Percentiles rank a stretch among this genome's conserved stretches.
Conservation (phyloP, 352 stramenopile genomes). For the Blastocystis sp. region DNA sequence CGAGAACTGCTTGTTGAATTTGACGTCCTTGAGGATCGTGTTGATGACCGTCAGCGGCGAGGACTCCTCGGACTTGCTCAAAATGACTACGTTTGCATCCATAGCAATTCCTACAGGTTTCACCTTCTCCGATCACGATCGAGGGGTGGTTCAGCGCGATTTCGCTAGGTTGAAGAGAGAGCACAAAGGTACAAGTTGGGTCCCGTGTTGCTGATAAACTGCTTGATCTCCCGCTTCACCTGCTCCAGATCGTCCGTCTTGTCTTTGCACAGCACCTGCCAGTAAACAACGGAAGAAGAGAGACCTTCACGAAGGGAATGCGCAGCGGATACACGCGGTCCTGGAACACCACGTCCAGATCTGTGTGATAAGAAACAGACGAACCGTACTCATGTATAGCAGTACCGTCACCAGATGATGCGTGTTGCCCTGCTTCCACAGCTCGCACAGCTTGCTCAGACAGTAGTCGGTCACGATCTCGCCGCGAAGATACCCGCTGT, state of each 20-base stretch:
- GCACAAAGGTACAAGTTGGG: not conserved
- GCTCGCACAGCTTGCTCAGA: not conserved
- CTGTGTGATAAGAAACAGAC: not conserved
- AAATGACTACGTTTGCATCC: not conserved
- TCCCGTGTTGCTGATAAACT: not conserved
- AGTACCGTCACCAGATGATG: slow-evolving; percentile 33
- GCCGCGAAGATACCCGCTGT: slow-evolving; percentile 23
- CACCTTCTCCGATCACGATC: not conserved
- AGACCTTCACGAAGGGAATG: slow-evolving; percentile 2
- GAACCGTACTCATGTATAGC: not conserved
- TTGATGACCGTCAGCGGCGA: not conserved
- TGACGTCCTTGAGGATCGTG: slow-evolving; percentile 25
- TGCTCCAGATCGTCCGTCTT: not conserved
- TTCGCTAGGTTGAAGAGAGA: not conserved
- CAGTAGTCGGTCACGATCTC: slow-evolving; percentile 42
- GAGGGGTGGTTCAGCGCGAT: not conserved
- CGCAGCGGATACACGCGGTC: not conserved
- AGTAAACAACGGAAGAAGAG: not conserved
- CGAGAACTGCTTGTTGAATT: slow-evolving; percentile 3
- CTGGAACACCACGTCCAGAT: slow-evolving; percentile 14
- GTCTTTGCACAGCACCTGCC: slow-evolving; percentile 23
- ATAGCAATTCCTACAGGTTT: not conserved
- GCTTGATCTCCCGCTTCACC: slow-evolving; percentile 8
- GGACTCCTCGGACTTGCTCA: not conserved
- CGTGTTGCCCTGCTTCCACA: slow-evolving; percentile 47